These are phyloP conservation scores for Lenzites betulinus DNA, from an alignment of 768 basidiomycete genomes.

Conservation along the genomic window DNA sequence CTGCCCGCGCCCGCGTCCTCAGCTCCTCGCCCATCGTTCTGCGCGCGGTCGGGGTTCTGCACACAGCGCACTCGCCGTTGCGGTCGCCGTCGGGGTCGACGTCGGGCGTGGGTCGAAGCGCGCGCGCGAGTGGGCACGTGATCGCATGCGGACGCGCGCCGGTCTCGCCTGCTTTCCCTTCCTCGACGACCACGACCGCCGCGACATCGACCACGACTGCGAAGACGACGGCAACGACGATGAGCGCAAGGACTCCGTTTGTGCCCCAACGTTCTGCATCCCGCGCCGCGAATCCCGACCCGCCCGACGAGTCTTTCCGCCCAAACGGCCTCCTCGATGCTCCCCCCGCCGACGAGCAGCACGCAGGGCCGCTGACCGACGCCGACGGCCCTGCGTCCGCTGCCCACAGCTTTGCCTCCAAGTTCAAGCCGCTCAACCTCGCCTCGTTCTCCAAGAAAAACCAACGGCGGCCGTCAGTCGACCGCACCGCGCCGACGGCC, in stretches of 20 bases:
- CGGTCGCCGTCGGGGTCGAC: too few species aligned
- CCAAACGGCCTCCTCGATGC: slow-evolving; percentile 23
- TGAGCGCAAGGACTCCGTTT: slow-evolving; percentile 32
- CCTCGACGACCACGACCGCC: neutral
- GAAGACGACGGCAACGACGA: neutral
- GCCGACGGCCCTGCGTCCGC: neutral
- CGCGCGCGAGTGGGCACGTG: too few species aligned
- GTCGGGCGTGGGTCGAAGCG: too few species aligned
- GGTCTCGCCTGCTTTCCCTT: too few species aligned
- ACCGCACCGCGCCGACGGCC: slow-evolving; percentile 10
- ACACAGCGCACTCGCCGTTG: neutral
- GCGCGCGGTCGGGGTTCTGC: neutral
- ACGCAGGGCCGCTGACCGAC: neutral
- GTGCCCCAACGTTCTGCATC: slow-evolving; percentile 25
- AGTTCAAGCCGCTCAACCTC: slow-evolving; percentile 31
- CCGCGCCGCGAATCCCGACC: neutral
- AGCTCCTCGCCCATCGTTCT: neutral
- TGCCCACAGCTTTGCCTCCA: slow-evolving; percentile 2
- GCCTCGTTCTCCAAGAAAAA: slow-evolving; percentile 21
- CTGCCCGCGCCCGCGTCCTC: slow-evolving; percentile 35
- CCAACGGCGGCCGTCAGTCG: slow-evolving; percentile 18
- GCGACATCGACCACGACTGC: neutral
- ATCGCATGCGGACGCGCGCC: neutral
- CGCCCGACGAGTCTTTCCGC: slow-evolving; percentile 19
- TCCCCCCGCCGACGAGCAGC: neutral